A percentile compares a stretch with the other conserved stretches of the same genome.
Evolutionary conservation across 352 stramenopile genomes (phyloP).

Genomic region (Phytopythium oedochilum): DNA sequence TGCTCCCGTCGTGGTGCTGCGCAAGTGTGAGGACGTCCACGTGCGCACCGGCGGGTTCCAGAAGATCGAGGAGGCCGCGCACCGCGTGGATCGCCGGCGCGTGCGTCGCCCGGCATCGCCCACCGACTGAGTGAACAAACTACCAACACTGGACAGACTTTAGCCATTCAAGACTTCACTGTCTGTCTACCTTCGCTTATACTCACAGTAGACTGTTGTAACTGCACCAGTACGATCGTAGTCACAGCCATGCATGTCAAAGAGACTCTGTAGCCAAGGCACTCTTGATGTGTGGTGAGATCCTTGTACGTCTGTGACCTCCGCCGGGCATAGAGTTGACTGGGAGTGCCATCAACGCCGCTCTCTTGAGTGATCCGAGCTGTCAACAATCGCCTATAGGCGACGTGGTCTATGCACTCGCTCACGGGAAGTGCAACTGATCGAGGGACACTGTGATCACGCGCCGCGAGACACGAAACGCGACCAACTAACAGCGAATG

Average conservation of each 20-base stretch:
- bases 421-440: not conserved
- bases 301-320: too few relatives aligned
- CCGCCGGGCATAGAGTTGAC: too few relatives aligned
- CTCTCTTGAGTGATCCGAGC: too few relatives aligned
- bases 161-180: not conserved
- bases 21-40: slow-evolving; percentile 59
- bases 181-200: too few relatives aligned
- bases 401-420: not conserved
- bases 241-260: not conserved
- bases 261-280: not conserved
- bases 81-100: slow-evolving; percentile 11
- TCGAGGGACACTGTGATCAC: not conserved
- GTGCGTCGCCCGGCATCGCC: slow-evolving; percentile 6
- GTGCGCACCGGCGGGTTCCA: slow-evolving; percentile 77
- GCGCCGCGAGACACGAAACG: too few relatives aligned
- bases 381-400: too few relatives aligned
- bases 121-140: not conserved
- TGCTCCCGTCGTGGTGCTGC: slow-evolving; percentile 38
- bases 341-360: not conserved
- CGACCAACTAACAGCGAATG: too few relatives aligned
- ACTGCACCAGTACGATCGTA: too few relatives aligned
- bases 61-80: slow-evolving; percentile 64
- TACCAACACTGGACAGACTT: not conserved
- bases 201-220: too few relatives aligned
- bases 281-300: too few relatives aligned